Evolutionary conservation across 2,329 filamentous ascomycete genomes (phyloP).

Genomic region (Exophiala spinifera): DNA sequence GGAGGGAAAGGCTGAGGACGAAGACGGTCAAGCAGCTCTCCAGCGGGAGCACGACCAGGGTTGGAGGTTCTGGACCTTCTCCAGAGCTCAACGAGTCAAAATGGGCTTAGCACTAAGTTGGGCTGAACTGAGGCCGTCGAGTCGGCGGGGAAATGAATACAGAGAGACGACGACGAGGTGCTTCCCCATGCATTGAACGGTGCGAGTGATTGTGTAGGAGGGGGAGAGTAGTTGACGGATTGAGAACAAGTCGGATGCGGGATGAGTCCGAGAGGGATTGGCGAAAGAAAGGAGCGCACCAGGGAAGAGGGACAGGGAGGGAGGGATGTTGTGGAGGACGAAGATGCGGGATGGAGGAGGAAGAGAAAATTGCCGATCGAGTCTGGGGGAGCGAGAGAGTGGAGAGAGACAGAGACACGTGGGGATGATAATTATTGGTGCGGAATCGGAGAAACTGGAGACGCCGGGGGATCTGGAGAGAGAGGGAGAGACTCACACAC

Average conservation of each 20-base stretch:
- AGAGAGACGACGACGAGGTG: neutral
- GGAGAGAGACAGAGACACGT: neutral
- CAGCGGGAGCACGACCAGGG: neutral
- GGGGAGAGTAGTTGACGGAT: neutral
- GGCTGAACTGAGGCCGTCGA: neutral
- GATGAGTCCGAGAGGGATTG: neutral
- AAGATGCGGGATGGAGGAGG: conserved; percentile 1
- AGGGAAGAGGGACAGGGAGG: neutral
- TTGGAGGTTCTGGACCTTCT: neutral
- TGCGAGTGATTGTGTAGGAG: conserved; percentile 1
- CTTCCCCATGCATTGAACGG: neutral
- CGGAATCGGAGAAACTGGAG: conserved; percentile 1
- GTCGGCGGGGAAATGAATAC: neutral
- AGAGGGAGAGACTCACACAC: too few species aligned
- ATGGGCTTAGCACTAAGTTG: neutral
- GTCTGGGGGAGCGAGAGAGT: neutral
- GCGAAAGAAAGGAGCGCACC: neutral
- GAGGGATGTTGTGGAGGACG: neutral
- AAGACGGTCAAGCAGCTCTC: too few species aligned
- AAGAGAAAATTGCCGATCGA: conserved; percentile 1
- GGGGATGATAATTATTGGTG: too few species aligned
- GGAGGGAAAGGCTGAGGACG: neutral
- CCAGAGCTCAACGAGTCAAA: too few species aligned
- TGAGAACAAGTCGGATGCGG: neutral
- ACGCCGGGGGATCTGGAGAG: neutral